Percentiles rank a stretch among this genome's conserved stretches.
These are phyloP conservation scores for Mycena galericulata DNA, from an alignment of 768 basidiomycete genomes.

Conservation along the genomic window DNA sequence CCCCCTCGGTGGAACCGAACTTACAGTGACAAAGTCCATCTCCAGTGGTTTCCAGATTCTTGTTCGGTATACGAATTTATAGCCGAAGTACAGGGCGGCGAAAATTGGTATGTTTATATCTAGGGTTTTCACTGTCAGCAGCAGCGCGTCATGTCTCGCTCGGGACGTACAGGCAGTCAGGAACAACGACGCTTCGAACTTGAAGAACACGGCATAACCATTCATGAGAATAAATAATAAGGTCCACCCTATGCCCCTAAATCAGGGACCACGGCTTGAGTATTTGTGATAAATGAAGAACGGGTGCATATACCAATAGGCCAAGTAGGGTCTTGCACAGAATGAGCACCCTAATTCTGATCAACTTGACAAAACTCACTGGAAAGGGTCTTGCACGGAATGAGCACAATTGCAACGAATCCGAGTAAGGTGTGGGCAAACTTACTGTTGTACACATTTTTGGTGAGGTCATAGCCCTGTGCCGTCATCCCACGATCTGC, in stretches of 20 bases:
- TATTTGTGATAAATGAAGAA: neutral
- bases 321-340: constrained; percentile 62
- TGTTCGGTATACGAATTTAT: constrained; percentile 55
- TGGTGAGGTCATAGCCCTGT: constrained; percentile 72
- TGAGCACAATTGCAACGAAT: too few relatives aligned
- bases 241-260: constrained; percentile 73
- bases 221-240: constrained; percentile 67
- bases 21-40: constrained; percentile 79
- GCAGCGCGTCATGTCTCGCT: neutral
- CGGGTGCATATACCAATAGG: constrained; percentile 59
- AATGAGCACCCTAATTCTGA: neutral
- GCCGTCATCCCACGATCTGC: constrained; percentile 70
- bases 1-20: constrained; percentile 33
- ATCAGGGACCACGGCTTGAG: neutral
- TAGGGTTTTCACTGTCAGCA: constrained; percentile 30
- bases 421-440: too few relatives aligned
- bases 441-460: constrained; percentile 75
- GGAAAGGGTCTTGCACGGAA: too few relatives aligned
- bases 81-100: constrained; percentile 55
- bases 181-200: constrained; percentile 67
- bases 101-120: constrained; percentile 65
- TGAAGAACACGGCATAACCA: constrained; percentile 71
- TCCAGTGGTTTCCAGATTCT: constrained; percentile 67
- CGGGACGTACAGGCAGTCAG: constrained; percentile 54
- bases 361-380: constrained; percentile 40